Evolutionary conservation across 441 rosid genomes (phyloP), one percentile per base, ranked within the genome.

Genomic region (Croton laevigatus): DNA sequence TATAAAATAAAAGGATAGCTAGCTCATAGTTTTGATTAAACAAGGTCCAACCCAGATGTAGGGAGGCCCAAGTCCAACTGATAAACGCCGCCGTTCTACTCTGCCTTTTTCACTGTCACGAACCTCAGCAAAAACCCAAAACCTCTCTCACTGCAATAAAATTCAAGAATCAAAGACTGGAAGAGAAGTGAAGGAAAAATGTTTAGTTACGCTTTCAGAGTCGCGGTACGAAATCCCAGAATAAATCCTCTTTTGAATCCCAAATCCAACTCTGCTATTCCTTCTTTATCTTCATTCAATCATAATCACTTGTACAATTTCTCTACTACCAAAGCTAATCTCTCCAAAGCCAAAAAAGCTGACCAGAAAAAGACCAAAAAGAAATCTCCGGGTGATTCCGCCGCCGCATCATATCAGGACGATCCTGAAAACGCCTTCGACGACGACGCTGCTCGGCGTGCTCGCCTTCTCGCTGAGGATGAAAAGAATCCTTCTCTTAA

Each of bases 401-500:
- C 75, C 17, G 68, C 79, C 44, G 78, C 17, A 16, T 48, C 53
- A 48, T 13, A 19, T 6, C 53, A 45, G n/a, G 22, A 46, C 19
- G 63, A 20, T 34, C 62, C 36, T 62, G 78, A 72, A 54, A 66
- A 65, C 23, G 44, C 75, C 59, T 16, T 65, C 60, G 19, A 75
- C 13, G 90, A 88, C 6, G 82, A 65, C 3, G 84, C 78, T 20
- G 82, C 78, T 8, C 79, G 72, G 32, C 93, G 98, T 0, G 87
- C 84, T 1, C 88, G 81, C 34, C 86, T 77, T 44, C 80, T 94
- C 37, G 84, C 86, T 34, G 82, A 79, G 69, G 98, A 90, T 58
- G 98, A 89, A 51, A 87, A 80, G 63, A 59, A 80, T 71, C 89
- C 88, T 7, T 86, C 94, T 13, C 83, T 87, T 7, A 89, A 90